Base-by-base conservation (phyloP, 2,329 filamentous ascomycete genomes). In the Plenodomus tracheiphilus region DNA sequence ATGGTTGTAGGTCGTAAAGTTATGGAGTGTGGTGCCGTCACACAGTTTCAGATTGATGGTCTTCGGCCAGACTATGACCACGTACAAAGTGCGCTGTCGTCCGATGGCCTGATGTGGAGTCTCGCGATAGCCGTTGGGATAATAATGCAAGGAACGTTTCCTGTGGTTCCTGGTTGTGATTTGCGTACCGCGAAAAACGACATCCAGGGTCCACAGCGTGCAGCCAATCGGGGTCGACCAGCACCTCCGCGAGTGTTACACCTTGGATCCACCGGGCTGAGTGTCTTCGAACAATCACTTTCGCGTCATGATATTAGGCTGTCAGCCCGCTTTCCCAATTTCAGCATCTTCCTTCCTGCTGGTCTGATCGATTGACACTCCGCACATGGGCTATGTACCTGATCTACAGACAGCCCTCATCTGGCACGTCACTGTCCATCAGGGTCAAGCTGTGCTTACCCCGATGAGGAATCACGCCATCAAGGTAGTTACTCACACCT, bases 141-240 rank as follows among this genome's bases (percentile, higher is more conserved):
- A 15, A 11, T 32, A 32, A 32, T 7, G 28, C 28, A 32, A 32
- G 28, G 28, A 8, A 32, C 28, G 28, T 11, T 10, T 32, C 28
- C 6, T 25, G 11, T 15, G 11, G 6, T 32, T 8, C 9, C 13
- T 10, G 4, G 6, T 32, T 32, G 6, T 32, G 6, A 32, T 15
- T 32, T 32, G 28, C 28, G 11, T 15, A 15, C 13, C 6, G 9
- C 9, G 28, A 10, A 32, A 48, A 49, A 46, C 52, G 52, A 47
- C 50, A 58, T 58, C 51, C 39, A 36, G 35, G 46, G 43, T 41
- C 28, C 28, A 32, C 13, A 4, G 13, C 6, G 28, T 9, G 32
- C 35, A 17, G 41, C 60, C 59, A 64, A 62, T 62, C 53, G 46
- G 45, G 38, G 47, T 17, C 16, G 46, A 51, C 52, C 54, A 52